These are phyloP conservation scores for Wickerhamiella australiensis DNA, from an alignment of 805 yeast species.

Conservation along the genomic window DNA sequence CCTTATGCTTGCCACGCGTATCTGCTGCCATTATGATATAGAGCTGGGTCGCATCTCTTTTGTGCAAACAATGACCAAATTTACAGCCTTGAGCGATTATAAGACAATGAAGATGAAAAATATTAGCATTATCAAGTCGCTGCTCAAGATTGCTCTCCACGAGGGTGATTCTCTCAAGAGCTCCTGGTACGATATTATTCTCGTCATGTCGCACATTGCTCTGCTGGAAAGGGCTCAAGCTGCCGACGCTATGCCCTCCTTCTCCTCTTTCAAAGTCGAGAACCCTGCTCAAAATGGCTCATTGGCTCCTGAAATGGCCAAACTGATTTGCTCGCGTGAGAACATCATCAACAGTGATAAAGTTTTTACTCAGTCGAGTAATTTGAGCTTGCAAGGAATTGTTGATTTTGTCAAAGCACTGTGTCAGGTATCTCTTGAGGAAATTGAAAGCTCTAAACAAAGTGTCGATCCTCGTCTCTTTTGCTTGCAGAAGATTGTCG, in stretches of 20 bases:
- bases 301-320: constrained; percentile 25
- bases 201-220: constrained; percentile 45
- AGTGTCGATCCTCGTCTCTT: constrained; percentile 79
- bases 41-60: constrained; percentile 82
- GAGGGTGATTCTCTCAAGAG: constrained; percentile 65
- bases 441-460: constrained; percentile 58
- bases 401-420: constrained; percentile 77
- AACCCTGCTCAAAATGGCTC: background rate
- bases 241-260: constrained; percentile 70
- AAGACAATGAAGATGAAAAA: constrained; percentile 70
- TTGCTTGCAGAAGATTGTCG: constrained; percentile 89
- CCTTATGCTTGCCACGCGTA: constrained; percentile 64
- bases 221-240: constrained; percentile 83
- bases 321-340: constrained; percentile 27
- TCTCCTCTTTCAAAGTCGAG: background rate
- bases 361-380: constrained; percentile 71
- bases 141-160: constrained; percentile 62
- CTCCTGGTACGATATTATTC: constrained; percentile 77
- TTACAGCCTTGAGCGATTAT: constrained; percentile 65
- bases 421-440: constrained; percentile 78
- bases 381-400: constrained; percentile 71
- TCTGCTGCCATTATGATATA: constrained; percentile 71
- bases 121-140: constrained; percentile 61
- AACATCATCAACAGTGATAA: constrained; percentile 54
- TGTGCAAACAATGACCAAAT: constrained; percentile 79